These are phyloP conservation scores for Alternaria gansuensis DNA, from an alignment of 2,329 filamentous ascomycete genomes.

Conservation along the genomic window DNA sequence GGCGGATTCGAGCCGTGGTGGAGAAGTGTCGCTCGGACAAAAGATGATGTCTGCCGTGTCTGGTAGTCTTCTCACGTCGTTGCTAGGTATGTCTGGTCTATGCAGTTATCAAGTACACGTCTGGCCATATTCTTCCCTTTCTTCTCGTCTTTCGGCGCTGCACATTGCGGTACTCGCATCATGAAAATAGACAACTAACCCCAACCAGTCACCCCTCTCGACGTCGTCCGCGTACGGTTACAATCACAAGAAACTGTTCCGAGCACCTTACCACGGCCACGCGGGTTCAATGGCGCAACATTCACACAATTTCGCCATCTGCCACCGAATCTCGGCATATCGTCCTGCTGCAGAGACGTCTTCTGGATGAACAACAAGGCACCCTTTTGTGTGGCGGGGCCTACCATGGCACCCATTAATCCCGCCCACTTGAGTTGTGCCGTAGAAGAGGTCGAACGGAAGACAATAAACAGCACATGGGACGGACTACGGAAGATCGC, in stretches of 20 bases:
- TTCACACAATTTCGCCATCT: conserved; percentile 69
- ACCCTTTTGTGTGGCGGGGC: conserved; percentile 79
- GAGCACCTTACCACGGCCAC: conserved; percentile 59
- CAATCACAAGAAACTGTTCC: conserved; percentile 78
- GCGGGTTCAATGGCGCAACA: conserved; percentile 38
- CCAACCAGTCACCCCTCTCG: conserved; percentile 79
- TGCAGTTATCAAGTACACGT: not conserved
- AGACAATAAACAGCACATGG: conserved; percentile 86
- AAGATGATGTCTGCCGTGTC: conserved; percentile 95
- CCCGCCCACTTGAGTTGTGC: conserved; percentile 71
- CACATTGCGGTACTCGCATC: conserved; percentile 1
- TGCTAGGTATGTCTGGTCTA: conserved; percentile 61
- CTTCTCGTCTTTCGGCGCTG: not conserved
- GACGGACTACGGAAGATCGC: conserved; percentile 95
- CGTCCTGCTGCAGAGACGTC: conserved; percentile 93
- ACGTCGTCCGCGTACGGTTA: conserved; percentile 93
- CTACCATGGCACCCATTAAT: conserved; percentile 56
- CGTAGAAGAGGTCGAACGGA: conserved; percentile 84
- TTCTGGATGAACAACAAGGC: conserved; percentile 92
- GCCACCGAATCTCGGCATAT: conserved; percentile 87
- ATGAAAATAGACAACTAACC: conserved; percentile 18
- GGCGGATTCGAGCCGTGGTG: conserved; percentile 53
- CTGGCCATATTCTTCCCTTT: not conserved
- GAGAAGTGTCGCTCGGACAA: conserved; percentile 81
- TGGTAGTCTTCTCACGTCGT: conserved; percentile 86